Percentiles rank a stretch among this genome's conserved stretches.
Conservation (phyloP, 768 basidiomycete species). For the Cantharellus cinnabarinus region DNA sequence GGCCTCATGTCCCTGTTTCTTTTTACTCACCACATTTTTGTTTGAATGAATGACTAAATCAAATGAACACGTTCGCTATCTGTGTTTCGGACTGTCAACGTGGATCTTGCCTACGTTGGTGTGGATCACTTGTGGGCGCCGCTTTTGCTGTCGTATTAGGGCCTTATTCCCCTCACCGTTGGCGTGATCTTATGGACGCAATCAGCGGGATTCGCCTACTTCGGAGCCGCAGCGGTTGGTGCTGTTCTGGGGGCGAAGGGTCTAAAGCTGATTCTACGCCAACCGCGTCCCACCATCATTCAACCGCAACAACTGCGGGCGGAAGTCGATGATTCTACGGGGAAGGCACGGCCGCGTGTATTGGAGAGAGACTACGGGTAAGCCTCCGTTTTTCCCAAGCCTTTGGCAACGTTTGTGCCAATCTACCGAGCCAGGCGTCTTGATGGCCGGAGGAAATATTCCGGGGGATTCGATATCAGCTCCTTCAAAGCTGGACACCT, state of each 20-base stretch:
- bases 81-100: not conserved
- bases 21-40: not conserved
- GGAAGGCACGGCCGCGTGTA: not conserved
- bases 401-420: no score
- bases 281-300: not conserved
- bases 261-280: not conserved
- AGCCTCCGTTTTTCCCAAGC: no score
- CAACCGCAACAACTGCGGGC: not conserved
- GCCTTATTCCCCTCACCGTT: not conserved
- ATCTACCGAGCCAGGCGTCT: no score
- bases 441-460: no score
- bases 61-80: not conserved
- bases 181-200: not conserved
- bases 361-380: not conserved
- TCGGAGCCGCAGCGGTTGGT: not conserved
- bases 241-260: not conserved
- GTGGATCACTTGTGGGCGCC: not conserved
- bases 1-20: not conserved
- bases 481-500: not conserved
- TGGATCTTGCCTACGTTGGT: not conserved
- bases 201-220: not conserved
- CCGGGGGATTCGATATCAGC: no score
- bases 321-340: not conserved
- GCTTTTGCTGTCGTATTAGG: not conserved
- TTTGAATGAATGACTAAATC: not conserved